Conservation (phyloP, 2,329 filamentous ascomycete genomes). For the Pezizomycotina sp. region DNA sequence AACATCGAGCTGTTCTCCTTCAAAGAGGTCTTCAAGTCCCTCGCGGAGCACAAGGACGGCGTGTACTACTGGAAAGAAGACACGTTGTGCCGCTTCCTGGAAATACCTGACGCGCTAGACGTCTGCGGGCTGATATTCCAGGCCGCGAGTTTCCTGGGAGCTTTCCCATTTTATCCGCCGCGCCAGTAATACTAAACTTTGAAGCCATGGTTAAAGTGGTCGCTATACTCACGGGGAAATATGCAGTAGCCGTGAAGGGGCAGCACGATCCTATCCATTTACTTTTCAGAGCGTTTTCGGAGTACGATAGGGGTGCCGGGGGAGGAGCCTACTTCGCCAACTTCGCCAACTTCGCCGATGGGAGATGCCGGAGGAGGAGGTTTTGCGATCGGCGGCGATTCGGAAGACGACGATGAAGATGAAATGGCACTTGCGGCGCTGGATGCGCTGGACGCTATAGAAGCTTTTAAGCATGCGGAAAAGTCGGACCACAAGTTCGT, state of each 20-base stretch:
- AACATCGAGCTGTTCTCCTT: conserved; percentile 57
- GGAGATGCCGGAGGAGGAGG: conserved; percentile 30
- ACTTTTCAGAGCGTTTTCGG: conserved; percentile 54
- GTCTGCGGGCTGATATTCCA: conserved; percentile 55
- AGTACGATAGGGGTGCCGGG: conserved; percentile 44
- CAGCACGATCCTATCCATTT: conserved; percentile 41
- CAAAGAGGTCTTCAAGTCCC: conserved; percentile 53
- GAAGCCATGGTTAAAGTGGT: conserved; percentile 57
- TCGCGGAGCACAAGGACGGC: conserved; percentile 46
- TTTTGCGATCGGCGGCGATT: conserved; percentile 31
- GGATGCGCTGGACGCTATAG: conserved; percentile 48
- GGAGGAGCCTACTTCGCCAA: conserved; percentile 3
- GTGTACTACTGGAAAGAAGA: conserved; percentile 53
- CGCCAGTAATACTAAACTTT: conserved; percentile 51
- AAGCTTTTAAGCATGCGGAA: conserved; percentile 41
- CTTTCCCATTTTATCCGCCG: conserved; percentile 55
- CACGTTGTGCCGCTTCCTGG: conserved; percentile 53
- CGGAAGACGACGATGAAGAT: conserved; percentile 35
- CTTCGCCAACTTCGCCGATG: conserved; percentile 7
- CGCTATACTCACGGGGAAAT: conserved; percentile 54
- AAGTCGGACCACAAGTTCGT: conserved; percentile 41
- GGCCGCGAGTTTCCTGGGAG: conserved; percentile 53
- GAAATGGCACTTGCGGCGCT: conserved; percentile 53
- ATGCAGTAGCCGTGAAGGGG: conserved; percentile 38
- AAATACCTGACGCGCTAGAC: conserved; percentile 52